Evolutionary conservation across 2,329 filamentous ascomycete species (phyloP), one percentile per base, ranked within the genome.

Genomic region (Fusarium buxicola): DNA sequence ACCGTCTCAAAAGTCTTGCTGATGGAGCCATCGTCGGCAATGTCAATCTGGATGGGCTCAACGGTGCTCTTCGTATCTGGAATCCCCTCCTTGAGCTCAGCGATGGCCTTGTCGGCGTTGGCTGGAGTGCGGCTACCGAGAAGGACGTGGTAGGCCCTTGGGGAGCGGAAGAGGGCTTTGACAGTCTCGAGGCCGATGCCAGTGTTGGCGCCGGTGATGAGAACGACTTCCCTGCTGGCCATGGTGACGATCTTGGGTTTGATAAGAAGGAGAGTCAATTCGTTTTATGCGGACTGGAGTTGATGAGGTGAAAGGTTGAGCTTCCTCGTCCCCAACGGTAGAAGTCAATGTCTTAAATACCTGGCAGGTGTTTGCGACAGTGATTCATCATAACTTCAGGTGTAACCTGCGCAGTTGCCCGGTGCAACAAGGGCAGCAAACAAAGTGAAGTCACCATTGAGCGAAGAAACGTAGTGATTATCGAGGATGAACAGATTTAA

Each of bases 171-270:
- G 1, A 89, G 75, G 1, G 84, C 81, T 59, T 83, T 86, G 45
- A 88, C 81, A 8, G 78, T 80, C 63, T 89, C 82, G 32, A 81
- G 82, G 3, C 88, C 87, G 16, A 90, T 80, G 13, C 86, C 86
- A 0, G 82, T 87, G 65, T 87, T 89, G 58, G 78, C 86, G 31
- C 87, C 86, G 2, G 86, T 89, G 60, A 89, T 81, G 38, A 89
- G 72, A n/a, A 87, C 71, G 57, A 85, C 75, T 36, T 71, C 71
- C 62, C 68, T 72, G 54, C 63, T 71, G 44, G 62, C 36, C 69
- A 71, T 72, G 25, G 15, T 52, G 45, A 40, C 57, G 21, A 9
- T 9, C 16, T 4, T 32, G 15, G 7, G 10, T 32, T 21, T 18
- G 24, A 16, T 27, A 18, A 13, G 5, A 24, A 30, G n/a, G 8